A percentile compares a stretch with the other conserved stretches of the same genome.
phyloP scores from a whole-genome alignment of 768 basidiomycete species.

The Hysterangium stoloniferum region DNA sequence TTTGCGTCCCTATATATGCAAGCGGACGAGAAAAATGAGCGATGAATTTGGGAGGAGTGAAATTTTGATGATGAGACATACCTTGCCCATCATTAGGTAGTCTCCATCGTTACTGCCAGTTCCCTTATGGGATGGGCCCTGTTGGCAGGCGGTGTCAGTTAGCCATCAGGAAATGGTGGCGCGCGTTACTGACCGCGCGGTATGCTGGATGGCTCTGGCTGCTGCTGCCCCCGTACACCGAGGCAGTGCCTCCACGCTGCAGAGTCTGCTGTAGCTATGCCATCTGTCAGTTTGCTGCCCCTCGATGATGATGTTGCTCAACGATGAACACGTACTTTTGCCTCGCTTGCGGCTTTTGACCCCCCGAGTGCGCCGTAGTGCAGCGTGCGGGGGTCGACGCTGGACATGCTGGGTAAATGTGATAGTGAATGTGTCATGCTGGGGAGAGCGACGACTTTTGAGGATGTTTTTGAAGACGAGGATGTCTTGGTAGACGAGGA shows the following conservation, averaged over 20 bases:
- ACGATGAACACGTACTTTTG: background rate
- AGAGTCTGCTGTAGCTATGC: constrained; percentile 9
- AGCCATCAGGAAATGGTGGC: background rate
- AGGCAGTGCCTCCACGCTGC: background rate
- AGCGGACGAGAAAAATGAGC: too few relatives aligned
- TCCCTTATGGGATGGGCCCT: background rate
- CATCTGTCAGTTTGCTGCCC: background rate
- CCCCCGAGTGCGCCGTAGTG: constrained; percentile 6
- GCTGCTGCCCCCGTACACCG: background rate
- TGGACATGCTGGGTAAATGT: constrained; percentile 6
- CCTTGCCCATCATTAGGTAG: constrained; percentile 10
- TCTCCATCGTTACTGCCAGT: constrained; percentile 1
- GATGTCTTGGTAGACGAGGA: background rate
- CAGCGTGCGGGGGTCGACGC: constrained; percentile 2
- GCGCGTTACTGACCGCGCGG: background rate
- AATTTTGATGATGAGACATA: too few relatives aligned
- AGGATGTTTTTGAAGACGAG: background rate
- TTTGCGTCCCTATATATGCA: too few relatives aligned
- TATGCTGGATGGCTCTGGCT: background rate
- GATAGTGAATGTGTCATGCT: constrained; percentile 8
- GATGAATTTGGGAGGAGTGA: too few relatives aligned
- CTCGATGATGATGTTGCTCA: background rate
- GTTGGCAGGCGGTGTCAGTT: background rate
- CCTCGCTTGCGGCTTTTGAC: constrained; percentile 8
- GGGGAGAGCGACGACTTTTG: constrained; percentile 11